Base-by-base conservation (phyloP, 345 rosid species). In the Citrus medica region DNA sequence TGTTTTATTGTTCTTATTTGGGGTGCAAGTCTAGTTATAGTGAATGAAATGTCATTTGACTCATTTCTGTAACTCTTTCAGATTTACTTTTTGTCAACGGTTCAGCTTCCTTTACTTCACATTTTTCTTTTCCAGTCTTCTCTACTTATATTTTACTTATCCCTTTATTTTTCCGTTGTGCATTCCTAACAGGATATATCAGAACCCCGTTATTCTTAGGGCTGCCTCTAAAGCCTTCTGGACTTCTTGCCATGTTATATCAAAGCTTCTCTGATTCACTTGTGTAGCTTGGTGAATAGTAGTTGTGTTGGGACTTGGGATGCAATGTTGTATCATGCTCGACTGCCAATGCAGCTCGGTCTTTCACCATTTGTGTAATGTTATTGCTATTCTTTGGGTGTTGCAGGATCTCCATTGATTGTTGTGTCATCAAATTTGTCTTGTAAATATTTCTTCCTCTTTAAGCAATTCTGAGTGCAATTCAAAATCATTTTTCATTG, bases 201-300 rank as follows among this genome's bases (percentile, higher is more conserved):
- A 96, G 84, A 96, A 94, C 81, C 99, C 99, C 7, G 56, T 91
- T 55, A 80, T 94, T 73, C 81, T 90, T n/a, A 85, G 87, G 74
- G 94, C 82, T 40, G 98, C 98, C 68, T 82, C 98, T 1, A 90
- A 91, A 79, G 98, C 93, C 59, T 90, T 96, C 85, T 94, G 97
- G 97, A 88, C 94, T 58, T 96, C 99, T 3, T 91, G 95, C 65
- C 88, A 89, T 61, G 93, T 90, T 5, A 87, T 96, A 79, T 91
- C 97, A 64, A 92, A 96, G 90, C 92, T 96, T 79, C 87, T 92
- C 66, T 95, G 90, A 92, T 77, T 64, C 60, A 37, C 46, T 32
- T 24, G 70, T 1, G 7, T 40, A 38, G 60, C 69, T 25, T 13
- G 72, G 73, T 42, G 73, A 42, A 37, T 21, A 63, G 65, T 53